Conservation (phyloP, 768 basidiomycete genomes). For the Hypsizygus marmoreus region DNA sequence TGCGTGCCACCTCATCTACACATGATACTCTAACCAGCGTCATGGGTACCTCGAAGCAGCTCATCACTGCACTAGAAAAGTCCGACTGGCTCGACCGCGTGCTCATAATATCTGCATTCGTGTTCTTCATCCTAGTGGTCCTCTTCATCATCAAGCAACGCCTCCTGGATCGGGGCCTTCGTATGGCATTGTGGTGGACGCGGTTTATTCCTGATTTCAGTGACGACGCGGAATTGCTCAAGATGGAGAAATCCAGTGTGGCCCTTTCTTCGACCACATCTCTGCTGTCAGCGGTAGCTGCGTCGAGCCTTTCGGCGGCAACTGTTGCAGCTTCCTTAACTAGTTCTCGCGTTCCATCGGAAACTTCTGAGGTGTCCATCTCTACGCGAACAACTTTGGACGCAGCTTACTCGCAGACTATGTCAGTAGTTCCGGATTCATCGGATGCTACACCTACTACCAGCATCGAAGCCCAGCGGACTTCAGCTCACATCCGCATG, state of each 20-base stretch:
- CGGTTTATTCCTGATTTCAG: conserved; percentile 63
- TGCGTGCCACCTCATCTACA: conserved; percentile 70
- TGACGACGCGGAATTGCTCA: conserved; percentile 34
- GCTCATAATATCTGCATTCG: conserved; percentile 75
- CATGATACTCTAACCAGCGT: conserved; percentile 76
- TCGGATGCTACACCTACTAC: background rate
- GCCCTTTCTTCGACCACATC: conserved; percentile 1
- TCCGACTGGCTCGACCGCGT: conserved; percentile 92
- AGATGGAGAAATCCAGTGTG: conserved; percentile 35
- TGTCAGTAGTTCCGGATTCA: background rate
- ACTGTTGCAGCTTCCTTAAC: background rate
- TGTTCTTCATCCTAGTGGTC: conserved; percentile 83
- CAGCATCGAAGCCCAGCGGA: background rate
- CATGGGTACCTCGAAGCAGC: conserved; percentile 77
- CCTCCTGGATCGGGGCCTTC: conserved; percentile 74
- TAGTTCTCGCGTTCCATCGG: background rate
- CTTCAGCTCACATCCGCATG: conserved; percentile 5
- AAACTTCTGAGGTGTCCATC: background rate
- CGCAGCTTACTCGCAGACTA: conserved; percentile 6
- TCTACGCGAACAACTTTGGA: background rate
- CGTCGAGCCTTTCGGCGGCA: conserved; percentile 5
- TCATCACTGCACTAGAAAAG: conserved; percentile 86
- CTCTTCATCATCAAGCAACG: conserved; percentile 89
- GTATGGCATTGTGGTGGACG: conserved; percentile 89
- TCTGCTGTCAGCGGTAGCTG: conserved; percentile 5